Conservation (phyloP, 129 eudicot species). For the Silybum marianum region DNA sequence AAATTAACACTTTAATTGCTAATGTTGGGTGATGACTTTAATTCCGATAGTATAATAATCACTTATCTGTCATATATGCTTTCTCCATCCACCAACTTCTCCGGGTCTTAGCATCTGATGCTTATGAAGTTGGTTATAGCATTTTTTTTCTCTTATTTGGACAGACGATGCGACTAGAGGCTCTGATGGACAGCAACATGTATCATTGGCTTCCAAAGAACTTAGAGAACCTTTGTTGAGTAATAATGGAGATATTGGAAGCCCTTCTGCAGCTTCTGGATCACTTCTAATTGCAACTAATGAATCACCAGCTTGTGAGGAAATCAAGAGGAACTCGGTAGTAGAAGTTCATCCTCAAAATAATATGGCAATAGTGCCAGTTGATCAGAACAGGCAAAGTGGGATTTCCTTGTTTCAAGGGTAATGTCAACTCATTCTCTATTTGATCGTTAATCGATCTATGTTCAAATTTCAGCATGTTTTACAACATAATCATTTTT, state of each 20-base stretch:
- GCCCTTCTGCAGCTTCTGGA: constrained; percentile 32
- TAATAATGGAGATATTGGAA: constrained; percentile 31
- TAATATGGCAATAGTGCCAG: constrained; percentile 33
- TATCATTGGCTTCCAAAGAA: constrained; percentile 44
- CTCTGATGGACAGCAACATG: constrained; percentile 40
- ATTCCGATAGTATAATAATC: not conserved
- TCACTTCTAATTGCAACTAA: constrained; percentile 30
- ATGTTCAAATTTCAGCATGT: not conserved
- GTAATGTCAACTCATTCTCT: constrained; percentile 34
- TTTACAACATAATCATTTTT: not conserved
- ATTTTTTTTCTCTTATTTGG: not conserved
- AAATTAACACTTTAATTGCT: not conserved
- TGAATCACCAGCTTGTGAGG: constrained; percentile 48
- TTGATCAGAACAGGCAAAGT: constrained; percentile 36
- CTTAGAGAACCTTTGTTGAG: constrained; percentile 26
- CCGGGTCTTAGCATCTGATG: too few relatives aligned
- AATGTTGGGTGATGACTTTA: not conserved
- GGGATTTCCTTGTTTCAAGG: constrained; percentile 76
- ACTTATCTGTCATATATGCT: not conserved
- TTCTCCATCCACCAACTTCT: not conserved
- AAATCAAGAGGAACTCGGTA: constrained; percentile 34
- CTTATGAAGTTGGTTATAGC: not conserved
- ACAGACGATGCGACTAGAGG: constrained; percentile 30
- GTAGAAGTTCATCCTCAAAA: constrained; percentile 42
- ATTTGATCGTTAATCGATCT: not conserved